These are phyloP conservation scores for Colletotrichum sansevieriae DNA, from an alignment of 2,329 filamentous ascomycete species.

Conservation along the genomic window DNA sequence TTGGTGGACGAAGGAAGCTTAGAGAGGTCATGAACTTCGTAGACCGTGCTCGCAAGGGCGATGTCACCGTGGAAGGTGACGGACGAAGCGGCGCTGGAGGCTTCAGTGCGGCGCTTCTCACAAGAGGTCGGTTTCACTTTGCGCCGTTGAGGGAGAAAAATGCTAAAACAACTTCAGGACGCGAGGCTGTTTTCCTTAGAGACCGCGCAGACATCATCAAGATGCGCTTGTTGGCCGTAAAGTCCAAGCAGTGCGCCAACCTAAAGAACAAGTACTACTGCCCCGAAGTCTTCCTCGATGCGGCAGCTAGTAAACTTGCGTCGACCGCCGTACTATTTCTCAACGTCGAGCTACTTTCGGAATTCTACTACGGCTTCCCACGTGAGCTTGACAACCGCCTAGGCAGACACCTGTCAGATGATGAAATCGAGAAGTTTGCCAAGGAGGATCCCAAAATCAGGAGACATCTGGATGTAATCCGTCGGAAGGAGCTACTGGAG, in stretches of 20 bases:
- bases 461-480: conserved; percentile 90
- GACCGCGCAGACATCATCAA: conserved; percentile 91
- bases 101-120: conserved; percentile 88
- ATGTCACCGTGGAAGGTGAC: conserved; percentile 87
- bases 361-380: conserved; percentile 98
- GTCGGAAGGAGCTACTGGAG: conserved; percentile 91
- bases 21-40: conserved; percentile 92
- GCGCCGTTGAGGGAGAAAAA: conserved; percentile 16
- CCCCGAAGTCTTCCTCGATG: conserved; percentile 97
- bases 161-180: conserved; percentile 68
- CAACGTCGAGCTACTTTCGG: conserved; percentile 94
- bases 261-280: conserved; percentile 96
- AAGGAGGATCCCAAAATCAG: conserved; percentile 92
- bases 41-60: conserved; percentile 88
- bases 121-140: conserved; percentile 72
- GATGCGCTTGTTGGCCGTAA: conserved; percentile 88
- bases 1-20: conserved; percentile 87
- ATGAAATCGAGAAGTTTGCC: conserved; percentile 90
- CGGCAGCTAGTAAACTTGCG: conserved; percentile 93
- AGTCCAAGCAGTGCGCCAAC: conserved; percentile 88
- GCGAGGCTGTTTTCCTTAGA: conserved; percentile 93
- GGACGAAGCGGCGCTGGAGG: conserved; percentile 89
- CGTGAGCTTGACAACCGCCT: conserved; percentile 90
- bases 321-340: conserved; percentile 96
- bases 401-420: conserved; percentile 81